phyloP scores from a whole-genome alignment of 768 basidiomycete species.

The Cystofilobasidium capitatum region DNA sequence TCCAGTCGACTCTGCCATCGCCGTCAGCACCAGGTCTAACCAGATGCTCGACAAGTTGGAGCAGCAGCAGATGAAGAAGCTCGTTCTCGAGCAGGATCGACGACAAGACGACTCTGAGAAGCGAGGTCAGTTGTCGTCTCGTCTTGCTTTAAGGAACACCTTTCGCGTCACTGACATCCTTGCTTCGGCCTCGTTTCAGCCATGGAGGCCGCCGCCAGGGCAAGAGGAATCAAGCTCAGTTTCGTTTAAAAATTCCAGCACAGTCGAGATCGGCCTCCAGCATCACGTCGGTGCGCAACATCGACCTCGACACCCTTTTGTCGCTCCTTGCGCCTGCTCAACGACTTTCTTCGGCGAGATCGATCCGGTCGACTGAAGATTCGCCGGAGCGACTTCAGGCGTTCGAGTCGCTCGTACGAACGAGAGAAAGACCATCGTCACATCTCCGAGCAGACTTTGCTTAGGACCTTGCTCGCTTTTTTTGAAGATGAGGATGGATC shows the following conservation, averaged over 20 bases:
- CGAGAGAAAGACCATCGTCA: too few species aligned
- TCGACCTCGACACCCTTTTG: too few species aligned
- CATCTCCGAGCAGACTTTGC: too few species aligned
- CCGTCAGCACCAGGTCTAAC: slow-evolving; percentile 79
- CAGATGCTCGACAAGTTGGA: slow-evolving; percentile 91
- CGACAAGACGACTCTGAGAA: slow-evolving; percentile 37
- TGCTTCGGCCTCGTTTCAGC: not conserved
- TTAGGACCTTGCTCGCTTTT: too few species aligned
- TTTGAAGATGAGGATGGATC: too few species aligned
- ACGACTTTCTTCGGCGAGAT: too few species aligned
- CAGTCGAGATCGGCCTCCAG: too few species aligned
- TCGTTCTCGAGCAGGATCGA: slow-evolving; percentile 43
- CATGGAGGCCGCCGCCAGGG: slow-evolving; percentile 15
- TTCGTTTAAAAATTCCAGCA: not conserved
- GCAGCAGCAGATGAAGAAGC: slow-evolving; percentile 90
- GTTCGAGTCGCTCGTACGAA: too few species aligned
- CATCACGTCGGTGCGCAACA: too few species aligned
- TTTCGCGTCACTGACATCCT: not conserved
- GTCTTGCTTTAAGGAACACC: not conserved
- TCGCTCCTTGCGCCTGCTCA: too few species aligned
- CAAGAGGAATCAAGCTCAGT: slow-evolving; percentile 17
- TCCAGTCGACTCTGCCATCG: slow-evolving; percentile 75
- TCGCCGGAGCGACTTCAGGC: too few species aligned
- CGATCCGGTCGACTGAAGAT: too few species aligned
- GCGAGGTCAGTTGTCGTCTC: not conserved